These are phyloP conservation scores for Ogataea paradorogensis DNA, from an alignment of 805 yeast species.

Conservation along the genomic window DNA sequence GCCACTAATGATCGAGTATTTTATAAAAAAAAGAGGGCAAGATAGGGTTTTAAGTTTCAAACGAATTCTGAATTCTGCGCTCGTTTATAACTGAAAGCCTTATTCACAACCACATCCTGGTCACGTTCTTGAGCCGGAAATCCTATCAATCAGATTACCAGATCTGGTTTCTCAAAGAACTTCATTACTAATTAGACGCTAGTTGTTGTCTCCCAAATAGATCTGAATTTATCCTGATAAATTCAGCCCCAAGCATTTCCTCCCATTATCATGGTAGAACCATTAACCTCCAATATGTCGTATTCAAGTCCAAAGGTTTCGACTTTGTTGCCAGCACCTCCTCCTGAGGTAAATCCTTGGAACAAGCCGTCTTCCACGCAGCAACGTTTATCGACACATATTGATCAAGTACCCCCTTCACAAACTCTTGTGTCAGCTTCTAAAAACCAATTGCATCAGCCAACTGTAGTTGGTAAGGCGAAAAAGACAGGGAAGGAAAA, in stretches of 20 bases:
- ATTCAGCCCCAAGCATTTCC: constrained; percentile 2
- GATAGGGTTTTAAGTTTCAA: constrained; percentile 10
- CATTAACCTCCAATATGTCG: background rate
- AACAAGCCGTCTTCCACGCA: constrained; percentile 3
- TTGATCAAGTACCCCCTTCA: background rate
- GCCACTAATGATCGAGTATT: constrained; percentile 10
- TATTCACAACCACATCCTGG: background rate
- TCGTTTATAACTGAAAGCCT: background rate
- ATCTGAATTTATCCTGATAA: constrained; percentile 1
- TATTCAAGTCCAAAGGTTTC: constrained; percentile 8
- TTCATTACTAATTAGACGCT: constrained; percentile 7
- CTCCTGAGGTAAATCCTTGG: constrained; percentile 30
- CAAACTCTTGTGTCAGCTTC: background rate
- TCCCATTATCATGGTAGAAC: constrained; percentile 2
- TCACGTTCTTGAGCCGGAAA: background rate
- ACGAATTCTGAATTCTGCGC: background rate
- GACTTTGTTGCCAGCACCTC: constrained; percentile 30
- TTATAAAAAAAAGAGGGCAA: constrained; percentile 10
- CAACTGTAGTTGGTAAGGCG: constrained; percentile 8
- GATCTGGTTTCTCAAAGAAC: background rate
- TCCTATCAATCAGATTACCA: background rate
- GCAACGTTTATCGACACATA: background rate
- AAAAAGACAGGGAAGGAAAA: constrained; percentile 23
- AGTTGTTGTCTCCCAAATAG: constrained; percentile 4
- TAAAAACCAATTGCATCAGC: background rate